Base-by-base conservation (phyloP, 2,329 filamentous ascomycete species). In the Pezicula carpinea region DNA sequence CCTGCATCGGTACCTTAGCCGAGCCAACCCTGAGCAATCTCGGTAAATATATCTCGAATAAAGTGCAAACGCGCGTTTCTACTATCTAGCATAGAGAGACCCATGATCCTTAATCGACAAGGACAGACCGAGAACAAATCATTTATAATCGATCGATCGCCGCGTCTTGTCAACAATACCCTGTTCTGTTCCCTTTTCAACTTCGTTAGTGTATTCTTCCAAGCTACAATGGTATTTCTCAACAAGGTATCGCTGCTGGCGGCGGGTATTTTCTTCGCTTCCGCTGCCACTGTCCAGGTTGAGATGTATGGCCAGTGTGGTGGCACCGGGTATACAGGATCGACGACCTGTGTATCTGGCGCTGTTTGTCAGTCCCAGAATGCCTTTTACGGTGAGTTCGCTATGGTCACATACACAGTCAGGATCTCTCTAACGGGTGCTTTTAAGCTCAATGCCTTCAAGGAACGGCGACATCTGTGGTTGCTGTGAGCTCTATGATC, bases 251-350 rank as follows among this genome's bases (percentile, higher is more conserved):
- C 38, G 38, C 38, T 19, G 38, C 38, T 40, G 38, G 38, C 38
- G 19, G 22, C 38, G n/a, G 21, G 2, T 23, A 13, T 40, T 26
- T 18, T 53, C 56, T 39, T 32, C 33, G 22, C 38, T 40, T 40
- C 38, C 14, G 19, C 19, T 23, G 38, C 11, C n/a, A 7, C 18
- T 23, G 38, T 19, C 14, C 38, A 40, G 21, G 42, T 46, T 36
- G 40, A 11, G 31, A 46, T 23, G 17, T 59, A 50, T 35, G 34
- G 40, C 15, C 53, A 59, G 42, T 59, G 56, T 38, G 55, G 56
- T 39, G 55, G 55, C 44, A 41, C 43, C 35, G 40, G 39, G 1
- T 55, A 48, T 39, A 43, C 50, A 11, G 55, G 56, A 8, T 23
- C 39, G 11, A 55, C 48, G 10, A 29, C 11, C 11, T 59, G 53